These are phyloP conservation scores for Plasmodium gaboni DNA, from an alignment of 169 alveolate genomes.

Conservation along the genomic window DNA sequence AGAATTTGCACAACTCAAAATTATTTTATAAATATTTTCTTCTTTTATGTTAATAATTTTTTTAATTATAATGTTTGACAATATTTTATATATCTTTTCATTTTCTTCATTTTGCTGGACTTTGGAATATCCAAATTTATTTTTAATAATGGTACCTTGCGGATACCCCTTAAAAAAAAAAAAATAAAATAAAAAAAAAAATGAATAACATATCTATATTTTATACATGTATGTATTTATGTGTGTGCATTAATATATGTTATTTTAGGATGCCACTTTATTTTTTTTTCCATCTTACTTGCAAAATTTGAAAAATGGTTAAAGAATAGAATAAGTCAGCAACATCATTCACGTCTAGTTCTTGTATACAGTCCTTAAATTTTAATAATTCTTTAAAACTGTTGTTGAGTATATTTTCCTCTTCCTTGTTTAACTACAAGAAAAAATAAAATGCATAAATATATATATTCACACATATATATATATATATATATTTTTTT, in stretches of 20 bases:
- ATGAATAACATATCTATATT: not conserved
- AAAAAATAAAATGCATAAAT: not conserved
- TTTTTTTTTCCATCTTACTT: constrained; percentile 12
- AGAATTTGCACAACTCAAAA: constrained; percentile 64
- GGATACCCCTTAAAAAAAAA: constrained; percentile 25
- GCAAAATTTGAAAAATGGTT: constrained; percentile 39
- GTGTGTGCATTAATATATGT: not conserved
- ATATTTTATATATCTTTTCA: constrained; percentile 26
- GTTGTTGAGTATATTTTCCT: constrained; percentile 24
- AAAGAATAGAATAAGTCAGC: constrained; percentile 45
- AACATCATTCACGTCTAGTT: constrained; percentile 35
- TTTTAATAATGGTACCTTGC: constrained; percentile 36
- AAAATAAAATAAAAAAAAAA: not conserved
- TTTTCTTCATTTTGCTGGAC: constrained; percentile 11
- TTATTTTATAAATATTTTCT: constrained; percentile 52
- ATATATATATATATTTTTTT: not conserved
- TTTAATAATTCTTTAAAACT: constrained; percentile 5
- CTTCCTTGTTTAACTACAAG: constrained; percentile 18
- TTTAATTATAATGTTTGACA: constrained; percentile 39
- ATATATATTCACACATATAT: not conserved
- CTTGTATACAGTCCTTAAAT: constrained; percentile 8
- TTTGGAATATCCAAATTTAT: constrained; percentile 49
- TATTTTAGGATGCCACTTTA: not conserved
- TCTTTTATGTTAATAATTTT: constrained; percentile 43
- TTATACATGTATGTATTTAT: not conserved